Conservation (phyloP, 139 green algal species). For the Haematococcus lacustris region DNA sequence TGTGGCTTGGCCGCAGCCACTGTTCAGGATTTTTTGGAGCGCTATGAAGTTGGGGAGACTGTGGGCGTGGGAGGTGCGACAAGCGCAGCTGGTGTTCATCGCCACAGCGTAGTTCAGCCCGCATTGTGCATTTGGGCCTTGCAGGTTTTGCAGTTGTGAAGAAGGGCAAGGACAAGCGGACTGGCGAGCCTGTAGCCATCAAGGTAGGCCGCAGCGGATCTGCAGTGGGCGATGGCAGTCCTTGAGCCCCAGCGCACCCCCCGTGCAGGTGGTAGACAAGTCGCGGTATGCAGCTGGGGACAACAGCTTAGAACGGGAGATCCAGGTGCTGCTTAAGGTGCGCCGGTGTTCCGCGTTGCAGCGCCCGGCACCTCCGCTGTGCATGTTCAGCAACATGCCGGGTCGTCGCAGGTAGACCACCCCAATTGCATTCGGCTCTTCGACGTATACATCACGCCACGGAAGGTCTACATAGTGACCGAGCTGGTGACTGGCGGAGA, state of each 20-base stretch:
- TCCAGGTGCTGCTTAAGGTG: slow-evolving; percentile 66
- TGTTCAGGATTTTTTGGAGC: slow-evolving; percentile 64
- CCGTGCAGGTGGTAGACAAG: slow-evolving; percentile 64
- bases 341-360: no score
- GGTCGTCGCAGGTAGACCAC: slow-evolving; percentile 62
- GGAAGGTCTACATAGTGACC: slow-evolving; percentile 74
- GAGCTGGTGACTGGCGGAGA: slow-evolving; percentile 73
- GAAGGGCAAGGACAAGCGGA: slow-evolving; percentile 58
- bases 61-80: slow-evolving; percentile 67
- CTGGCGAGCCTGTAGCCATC: slow-evolving; percentile 57
- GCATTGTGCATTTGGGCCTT: no score
- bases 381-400: no score
- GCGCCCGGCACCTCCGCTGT: no score
- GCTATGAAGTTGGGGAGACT: slow-evolving; percentile 67
- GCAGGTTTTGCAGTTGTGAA: slow-evolving; percentile 76
- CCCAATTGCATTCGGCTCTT: slow-evolving; percentile 70
- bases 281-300: slow-evolving; percentile 60
- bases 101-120: no score
- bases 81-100: no score
- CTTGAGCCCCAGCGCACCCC: background rate
- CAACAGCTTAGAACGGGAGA: slow-evolving; percentile 67
- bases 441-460: slow-evolving; percentile 63
- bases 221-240: background rate
- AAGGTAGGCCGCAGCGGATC: slow-evolving; percentile 38
- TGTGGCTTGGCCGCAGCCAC: no score